A percentile compares a stretch with the other conserved stretches of the same genome.
Evolutionary conservation across 257 asterid genomes (phyloP).

Genomic region (Lantana camara): DNA sequence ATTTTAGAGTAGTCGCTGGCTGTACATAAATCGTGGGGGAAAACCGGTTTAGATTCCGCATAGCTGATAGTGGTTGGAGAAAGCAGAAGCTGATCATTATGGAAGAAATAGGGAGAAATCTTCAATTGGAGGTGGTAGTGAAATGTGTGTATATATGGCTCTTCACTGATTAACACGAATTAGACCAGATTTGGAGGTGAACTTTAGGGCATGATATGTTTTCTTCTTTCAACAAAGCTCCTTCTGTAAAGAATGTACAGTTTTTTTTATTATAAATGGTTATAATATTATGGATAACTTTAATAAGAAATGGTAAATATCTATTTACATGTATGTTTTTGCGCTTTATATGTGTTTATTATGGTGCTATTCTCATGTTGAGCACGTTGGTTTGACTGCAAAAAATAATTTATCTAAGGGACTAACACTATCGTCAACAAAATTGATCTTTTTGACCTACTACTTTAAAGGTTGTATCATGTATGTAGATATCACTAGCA

Average conservation of each 20-base stretch:
- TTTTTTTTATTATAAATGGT: conserved; percentile 2
- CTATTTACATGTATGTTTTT: no score
- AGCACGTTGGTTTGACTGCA: no score
- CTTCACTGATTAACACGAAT: conserved; percentile 1
- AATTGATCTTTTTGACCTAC: no score
- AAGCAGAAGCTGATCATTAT: conserved; percentile 28
- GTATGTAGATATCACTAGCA: no score
- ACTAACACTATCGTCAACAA: no score
- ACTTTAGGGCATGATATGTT: conserved; percentile 10
- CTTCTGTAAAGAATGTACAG: conserved; percentile 25
- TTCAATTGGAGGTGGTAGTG: background rate
- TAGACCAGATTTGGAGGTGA: conserved; percentile 18
- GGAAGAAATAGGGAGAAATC: conserved; percentile 6
- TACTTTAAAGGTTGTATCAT: no score
- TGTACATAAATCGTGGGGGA: conserved; percentile 22
- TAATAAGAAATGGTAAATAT: no score
- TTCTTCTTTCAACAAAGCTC: background rate
- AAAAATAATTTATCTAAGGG: no score
- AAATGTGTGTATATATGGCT: conserved; percentile 21
- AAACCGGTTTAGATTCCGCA: conserved; percentile 19
- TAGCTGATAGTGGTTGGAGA: conserved; percentile 17
- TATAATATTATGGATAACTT: no score
- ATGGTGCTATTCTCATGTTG: no score
- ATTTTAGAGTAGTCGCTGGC: conserved; percentile 33
- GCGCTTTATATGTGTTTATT: no score